These are phyloP conservation scores for Fusarium brevicatenulatum DNA, from an alignment of 2,329 filamentous ascomycete species.

Conservation along the genomic window DNA sequence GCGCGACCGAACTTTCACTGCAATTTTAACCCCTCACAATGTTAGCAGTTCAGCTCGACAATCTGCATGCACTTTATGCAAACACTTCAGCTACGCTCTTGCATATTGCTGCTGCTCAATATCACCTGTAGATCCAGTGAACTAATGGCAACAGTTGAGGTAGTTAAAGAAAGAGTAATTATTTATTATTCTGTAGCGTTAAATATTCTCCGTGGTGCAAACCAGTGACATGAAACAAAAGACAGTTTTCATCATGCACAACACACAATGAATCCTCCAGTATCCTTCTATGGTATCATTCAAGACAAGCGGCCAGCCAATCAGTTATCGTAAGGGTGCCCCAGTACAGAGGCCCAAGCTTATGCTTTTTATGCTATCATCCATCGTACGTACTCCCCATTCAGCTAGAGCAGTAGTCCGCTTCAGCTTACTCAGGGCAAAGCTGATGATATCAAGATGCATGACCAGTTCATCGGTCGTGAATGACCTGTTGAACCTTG, in stretches of 20 bases:
- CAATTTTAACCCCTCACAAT: not conserved
- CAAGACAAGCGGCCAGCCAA: not conserved
- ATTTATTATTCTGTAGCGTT: constrained; percentile 6
- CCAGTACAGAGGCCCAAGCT: not conserved
- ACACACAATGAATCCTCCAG: not conserved
- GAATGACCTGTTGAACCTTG: constrained; percentile 81
- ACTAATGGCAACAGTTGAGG: too few relatives aligned
- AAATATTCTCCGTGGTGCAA: not conserved
- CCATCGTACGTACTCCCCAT: not conserved
- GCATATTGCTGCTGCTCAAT: not conserved
- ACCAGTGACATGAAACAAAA: not conserved
- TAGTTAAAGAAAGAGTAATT: not conserved
- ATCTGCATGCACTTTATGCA: not conserved
- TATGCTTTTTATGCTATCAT: fast-evolving
- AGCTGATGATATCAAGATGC: too few relatives aligned
- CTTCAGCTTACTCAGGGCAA: not conserved
- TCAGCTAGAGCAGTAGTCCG: not conserved
- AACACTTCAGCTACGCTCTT: too few relatives aligned
- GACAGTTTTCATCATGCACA: not conserved
- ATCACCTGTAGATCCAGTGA: fast-evolving
- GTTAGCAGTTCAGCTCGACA: too few relatives aligned
- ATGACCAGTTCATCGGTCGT: constrained; percentile 18
- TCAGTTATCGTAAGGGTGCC: not conserved
- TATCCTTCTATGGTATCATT: constrained; percentile 29
- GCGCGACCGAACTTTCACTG: too few relatives aligned